Conservation (phyloP, 805 yeast genomes). For the Candida golubevii region DNA sequence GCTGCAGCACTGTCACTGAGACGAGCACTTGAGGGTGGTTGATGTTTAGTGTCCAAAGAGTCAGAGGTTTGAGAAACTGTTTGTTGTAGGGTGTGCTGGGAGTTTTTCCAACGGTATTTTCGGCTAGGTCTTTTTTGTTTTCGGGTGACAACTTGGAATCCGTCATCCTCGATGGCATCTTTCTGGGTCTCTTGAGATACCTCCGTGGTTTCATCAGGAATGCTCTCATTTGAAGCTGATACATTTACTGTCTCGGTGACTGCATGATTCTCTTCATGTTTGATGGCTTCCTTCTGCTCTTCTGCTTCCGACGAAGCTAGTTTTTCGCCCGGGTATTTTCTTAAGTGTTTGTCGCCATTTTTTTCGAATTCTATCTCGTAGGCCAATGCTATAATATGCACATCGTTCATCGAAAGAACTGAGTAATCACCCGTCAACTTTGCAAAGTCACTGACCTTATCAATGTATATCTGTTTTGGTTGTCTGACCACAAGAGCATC, state of each 20-base stretch:
- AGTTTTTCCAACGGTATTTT: background rate
- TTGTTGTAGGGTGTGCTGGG: background rate
- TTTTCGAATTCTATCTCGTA: slow-evolving; percentile 82
- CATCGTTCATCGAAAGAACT: slow-evolving; percentile 86
- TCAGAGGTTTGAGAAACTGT: background rate
- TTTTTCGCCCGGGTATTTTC: slow-evolving; percentile 69
- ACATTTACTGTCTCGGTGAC: background rate
- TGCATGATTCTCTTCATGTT: background rate
- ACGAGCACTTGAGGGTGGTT: too few relatives aligned
- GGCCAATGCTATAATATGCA: slow-evolving; percentile 86
- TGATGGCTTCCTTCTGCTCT: background rate
- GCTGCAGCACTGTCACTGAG: background rate
- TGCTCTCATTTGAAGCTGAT: background rate
- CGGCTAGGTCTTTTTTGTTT: slow-evolving; percentile 7
- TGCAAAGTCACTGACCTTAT: slow-evolving; percentile 70
- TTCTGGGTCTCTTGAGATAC: slow-evolving; percentile 4
- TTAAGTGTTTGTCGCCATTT: slow-evolving; percentile 64
- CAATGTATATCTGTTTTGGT: slow-evolving; percentile 63
- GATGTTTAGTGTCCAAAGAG: background rate
- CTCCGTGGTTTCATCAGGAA: slow-evolving; percentile 10
- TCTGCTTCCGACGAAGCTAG: slow-evolving; percentile 21
- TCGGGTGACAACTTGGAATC: slow-evolving; percentile 20
- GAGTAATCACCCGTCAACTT: slow-evolving; percentile 86
- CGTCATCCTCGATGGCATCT: slow-evolving; percentile 19
- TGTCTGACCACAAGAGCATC: slow-evolving; percentile 68